A percentile compares a stretch with the other conserved stretches of the same genome.
phyloP scores from a whole-genome alignment of 2,329 filamentous ascomycete genomes.

The Fusarium pseudoanthophilum region DNA sequence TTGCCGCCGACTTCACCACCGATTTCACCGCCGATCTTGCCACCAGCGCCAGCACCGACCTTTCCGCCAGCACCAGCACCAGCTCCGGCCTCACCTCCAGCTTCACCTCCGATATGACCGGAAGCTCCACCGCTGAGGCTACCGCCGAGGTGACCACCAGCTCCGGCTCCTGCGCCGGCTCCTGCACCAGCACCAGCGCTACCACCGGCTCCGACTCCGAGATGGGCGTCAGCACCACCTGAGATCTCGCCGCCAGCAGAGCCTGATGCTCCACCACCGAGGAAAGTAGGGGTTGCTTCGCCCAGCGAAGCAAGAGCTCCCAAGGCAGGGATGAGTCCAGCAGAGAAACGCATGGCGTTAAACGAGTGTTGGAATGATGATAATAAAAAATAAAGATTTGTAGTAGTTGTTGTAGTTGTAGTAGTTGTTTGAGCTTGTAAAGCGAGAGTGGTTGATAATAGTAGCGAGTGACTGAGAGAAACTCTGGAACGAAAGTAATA shows the following conservation, averaged over 20 bases:
- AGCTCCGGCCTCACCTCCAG: neutral
- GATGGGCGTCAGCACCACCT: conserved; percentile 2
- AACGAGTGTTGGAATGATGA: conserved; percentile 8
- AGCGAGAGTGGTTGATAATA: conserved; percentile 8
- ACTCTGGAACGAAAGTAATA: conserved; percentile 18
- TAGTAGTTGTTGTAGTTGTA: neutral
- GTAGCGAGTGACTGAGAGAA: conserved; percentile 2
- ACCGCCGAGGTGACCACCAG: neutral
- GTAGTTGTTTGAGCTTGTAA: neutral
- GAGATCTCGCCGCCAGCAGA: neutral
- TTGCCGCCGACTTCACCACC: neutral
- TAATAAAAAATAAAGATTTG: neutral
- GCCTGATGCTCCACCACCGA: conserved; percentile 14
- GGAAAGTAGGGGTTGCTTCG: conserved; percentile 34
- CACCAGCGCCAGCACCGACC: conserved; percentile 4
- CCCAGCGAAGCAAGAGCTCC: conserved; percentile 36
- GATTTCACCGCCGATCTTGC: neutral
- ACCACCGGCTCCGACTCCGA: conserved; percentile 8
- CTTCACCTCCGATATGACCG: neutral
- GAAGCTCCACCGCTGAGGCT: neutral
- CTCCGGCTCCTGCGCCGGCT: neutral
- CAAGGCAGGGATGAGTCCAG: conserved; percentile 26
- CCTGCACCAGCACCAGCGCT: neutral
- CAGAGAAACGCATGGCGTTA: conserved; percentile 34
- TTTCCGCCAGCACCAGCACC: conserved; percentile 1